A percentile compares a stretch with the other conserved stretches of the same genome.
Evolutionary conservation across 2,329 filamentous ascomycete species (phyloP).

Genomic region (Pestalotiopsis sp.): DNA sequence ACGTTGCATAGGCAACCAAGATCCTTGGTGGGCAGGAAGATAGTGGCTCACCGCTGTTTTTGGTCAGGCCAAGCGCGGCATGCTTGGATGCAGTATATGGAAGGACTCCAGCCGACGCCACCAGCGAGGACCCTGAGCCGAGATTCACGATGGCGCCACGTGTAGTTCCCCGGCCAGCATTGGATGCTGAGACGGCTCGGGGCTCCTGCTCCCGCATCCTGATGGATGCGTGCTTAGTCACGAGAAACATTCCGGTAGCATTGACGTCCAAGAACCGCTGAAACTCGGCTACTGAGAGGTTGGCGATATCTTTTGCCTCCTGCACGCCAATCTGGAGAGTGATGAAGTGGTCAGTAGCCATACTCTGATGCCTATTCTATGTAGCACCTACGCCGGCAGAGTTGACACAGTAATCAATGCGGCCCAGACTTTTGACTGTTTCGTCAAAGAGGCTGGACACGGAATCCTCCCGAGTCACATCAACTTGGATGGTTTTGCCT

Average conservation of each 20-base stretch:
- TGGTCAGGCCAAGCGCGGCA: not conserved
- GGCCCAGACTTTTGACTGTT: not conserved
- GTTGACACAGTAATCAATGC: slow-evolving; percentile 9
- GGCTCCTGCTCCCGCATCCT: slow-evolving; percentile 22
- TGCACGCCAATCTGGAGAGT: not conserved
- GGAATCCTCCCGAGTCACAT: not conserved
- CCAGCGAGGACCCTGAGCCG: not conserved
- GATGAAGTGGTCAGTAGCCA: not conserved
- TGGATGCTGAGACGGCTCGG: not conserved
- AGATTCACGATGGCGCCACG: slow-evolving; percentile 22
- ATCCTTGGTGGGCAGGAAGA: not conserved
- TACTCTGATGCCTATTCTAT: not conserved
- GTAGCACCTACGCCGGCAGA: not conserved
- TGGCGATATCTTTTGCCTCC: not conserved
- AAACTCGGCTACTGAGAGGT: slow-evolving; percentile 8
- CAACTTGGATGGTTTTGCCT: not conserved
- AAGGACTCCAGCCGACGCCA: not conserved
- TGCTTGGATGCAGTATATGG: slow-evolving; percentile 9
- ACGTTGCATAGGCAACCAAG: no score
- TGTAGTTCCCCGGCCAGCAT: slow-evolving; percentile 9
- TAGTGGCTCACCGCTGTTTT: not conserved
- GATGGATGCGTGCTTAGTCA: slow-evolving; percentile 12
- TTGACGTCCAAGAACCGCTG: slow-evolving; percentile 18
- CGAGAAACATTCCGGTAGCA: slow-evolving; percentile 20
- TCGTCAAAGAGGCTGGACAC: not conserved